Conservation (phyloP, 2,329 filamentous ascomycete species). For the Seiridium unicorne region DNA sequence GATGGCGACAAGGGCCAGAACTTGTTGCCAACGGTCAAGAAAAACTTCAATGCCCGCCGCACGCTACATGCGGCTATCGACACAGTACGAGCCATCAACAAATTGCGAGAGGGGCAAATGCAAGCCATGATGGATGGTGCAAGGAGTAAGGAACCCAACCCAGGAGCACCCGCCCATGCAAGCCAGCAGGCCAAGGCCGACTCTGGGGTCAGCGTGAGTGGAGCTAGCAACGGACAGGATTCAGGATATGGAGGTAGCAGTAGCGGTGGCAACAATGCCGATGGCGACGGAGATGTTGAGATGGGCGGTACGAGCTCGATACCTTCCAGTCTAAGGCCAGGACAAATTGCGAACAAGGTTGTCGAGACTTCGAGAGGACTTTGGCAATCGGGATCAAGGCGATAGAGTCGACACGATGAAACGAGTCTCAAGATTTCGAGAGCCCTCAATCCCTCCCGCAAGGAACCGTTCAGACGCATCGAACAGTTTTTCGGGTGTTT, state of each 20-base stretch:
- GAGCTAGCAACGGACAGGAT: constrained; percentile 32
- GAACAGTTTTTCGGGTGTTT: too few relatives aligned
- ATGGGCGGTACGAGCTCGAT: constrained; percentile 45
- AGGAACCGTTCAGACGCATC: too few relatives aligned
- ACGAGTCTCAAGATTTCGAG: neutral
- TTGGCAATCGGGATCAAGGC: constrained; percentile 44
- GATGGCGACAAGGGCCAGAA: constrained; percentile 56
- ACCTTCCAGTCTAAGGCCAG: constrained; percentile 53
- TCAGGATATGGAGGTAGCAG: constrained; percentile 41
- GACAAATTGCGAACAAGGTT: constrained; percentile 53
- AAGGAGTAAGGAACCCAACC: constrained; percentile 47
- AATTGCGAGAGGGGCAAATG: constrained; percentile 60
- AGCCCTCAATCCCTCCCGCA: neutral
- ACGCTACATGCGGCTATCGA: constrained; percentile 70
- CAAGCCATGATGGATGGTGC: constrained; percentile 61
- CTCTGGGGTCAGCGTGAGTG: constrained; percentile 40
- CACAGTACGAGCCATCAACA: constrained; percentile 70
- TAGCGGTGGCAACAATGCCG: neutral
- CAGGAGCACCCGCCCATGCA: constrained; percentile 31
- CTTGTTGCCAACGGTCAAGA: constrained; percentile 67
- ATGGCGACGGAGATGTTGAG: constrained; percentile 37
- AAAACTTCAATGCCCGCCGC: constrained; percentile 71
- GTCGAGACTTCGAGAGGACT: constrained; percentile 64
- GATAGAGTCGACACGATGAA: constrained; percentile 14
- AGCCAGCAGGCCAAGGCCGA: constrained; percentile 38